Percentiles rank a stretch among this genome's conserved stretches.
Evolutionary conservation across 768 basidiomycete species (phyloP).

Genomic region (Udeniomyces megalosporus): DNA sequence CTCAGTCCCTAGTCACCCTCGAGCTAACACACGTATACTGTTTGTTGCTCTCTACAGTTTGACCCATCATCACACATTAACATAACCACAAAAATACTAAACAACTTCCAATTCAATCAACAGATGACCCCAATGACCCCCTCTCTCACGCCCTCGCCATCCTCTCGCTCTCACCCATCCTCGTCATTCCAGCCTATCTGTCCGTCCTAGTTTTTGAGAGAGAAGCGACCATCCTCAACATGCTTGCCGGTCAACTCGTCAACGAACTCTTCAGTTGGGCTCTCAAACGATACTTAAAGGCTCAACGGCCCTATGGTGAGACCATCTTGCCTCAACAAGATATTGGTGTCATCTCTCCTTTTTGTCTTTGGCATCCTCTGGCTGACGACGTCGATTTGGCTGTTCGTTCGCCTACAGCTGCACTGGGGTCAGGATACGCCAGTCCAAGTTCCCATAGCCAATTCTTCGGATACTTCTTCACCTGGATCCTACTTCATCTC

Average conservation of each 20-base stretch:
- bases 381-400: neutral
- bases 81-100: neutral
- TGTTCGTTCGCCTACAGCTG: neutral
- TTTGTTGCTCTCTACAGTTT: neutral
- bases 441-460: constrained; percentile 10
- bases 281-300: constrained; percentile 1
- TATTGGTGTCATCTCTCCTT: neutral
- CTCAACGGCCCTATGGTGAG: constrained; percentile 6
- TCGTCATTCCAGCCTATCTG: constrained; percentile 14
- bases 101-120: neutral
- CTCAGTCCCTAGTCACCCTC: neutral
- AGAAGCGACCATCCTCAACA: constrained; percentile 4
- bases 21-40: constrained; percentile 12
- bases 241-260: constrained; percentile 14
- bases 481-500: constrained; percentile 5
- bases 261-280: constrained; percentile 8
- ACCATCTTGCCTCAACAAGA: neutral
- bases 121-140: neutral
- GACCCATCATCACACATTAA: neutral
- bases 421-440: constrained; percentile 1
- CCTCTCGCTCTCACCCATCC: constrained; percentile 12
- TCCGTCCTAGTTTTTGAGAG: constrained; percentile 14
- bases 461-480: constrained; percentile 16
- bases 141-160: constrained; percentile 6
- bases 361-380: neutral